A percentile compares a stretch with the other conserved stretches of the same genome.
These are phyloP conservation scores for Auricularia sp. DNA, from an alignment of 768 basidiomycete species.

Conservation along the genomic window DNA sequence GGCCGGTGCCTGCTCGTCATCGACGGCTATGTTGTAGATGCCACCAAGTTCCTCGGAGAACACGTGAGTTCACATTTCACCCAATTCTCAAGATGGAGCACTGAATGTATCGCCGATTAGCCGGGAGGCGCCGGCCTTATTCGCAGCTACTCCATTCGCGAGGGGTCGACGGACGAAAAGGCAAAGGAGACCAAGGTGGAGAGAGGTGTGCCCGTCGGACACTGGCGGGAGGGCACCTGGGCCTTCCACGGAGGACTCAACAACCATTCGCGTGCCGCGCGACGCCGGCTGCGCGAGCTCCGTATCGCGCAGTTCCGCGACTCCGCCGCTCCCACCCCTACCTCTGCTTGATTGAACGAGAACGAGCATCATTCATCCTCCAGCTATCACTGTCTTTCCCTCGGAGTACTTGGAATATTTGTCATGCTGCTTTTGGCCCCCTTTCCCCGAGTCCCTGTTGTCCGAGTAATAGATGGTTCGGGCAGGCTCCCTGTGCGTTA, in stretches of 20 bases:
- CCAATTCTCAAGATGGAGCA: background rate
- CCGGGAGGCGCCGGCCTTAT: slow-evolving; percentile 53
- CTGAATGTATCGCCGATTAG: slow-evolving; percentile 21
- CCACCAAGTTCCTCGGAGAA: slow-evolving; percentile 47
- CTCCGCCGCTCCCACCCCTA: background rate
- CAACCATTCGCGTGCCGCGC: slow-evolving; percentile 54
- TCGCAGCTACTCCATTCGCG: slow-evolving; percentile 34
- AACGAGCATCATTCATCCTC: too few species aligned
- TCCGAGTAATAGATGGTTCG: too few species aligned
- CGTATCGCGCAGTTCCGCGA: slow-evolving; percentile 27
- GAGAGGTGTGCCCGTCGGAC: background rate
- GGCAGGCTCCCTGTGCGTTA: too few species aligned
- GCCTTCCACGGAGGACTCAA: slow-evolving; percentile 68
- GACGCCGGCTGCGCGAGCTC: slow-evolving; percentile 36
- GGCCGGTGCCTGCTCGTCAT: slow-evolving; percentile 43
- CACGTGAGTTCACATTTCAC: slow-evolving; percentile 41
- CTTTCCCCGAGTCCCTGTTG: too few species aligned
- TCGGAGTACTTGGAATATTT: too few species aligned
- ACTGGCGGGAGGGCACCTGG: slow-evolving; percentile 41
- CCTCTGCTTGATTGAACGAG: too few species aligned
- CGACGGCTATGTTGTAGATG: slow-evolving; percentile 53
- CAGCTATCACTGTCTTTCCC: too few species aligned
- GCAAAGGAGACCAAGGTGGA: slow-evolving; percentile 4
- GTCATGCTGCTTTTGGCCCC: too few species aligned
- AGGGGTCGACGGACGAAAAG: slow-evolving; percentile 11